Conservation (phyloP, 495 filamentous ascomycete species). For the Hypoxylon subgilvum region DNA sequence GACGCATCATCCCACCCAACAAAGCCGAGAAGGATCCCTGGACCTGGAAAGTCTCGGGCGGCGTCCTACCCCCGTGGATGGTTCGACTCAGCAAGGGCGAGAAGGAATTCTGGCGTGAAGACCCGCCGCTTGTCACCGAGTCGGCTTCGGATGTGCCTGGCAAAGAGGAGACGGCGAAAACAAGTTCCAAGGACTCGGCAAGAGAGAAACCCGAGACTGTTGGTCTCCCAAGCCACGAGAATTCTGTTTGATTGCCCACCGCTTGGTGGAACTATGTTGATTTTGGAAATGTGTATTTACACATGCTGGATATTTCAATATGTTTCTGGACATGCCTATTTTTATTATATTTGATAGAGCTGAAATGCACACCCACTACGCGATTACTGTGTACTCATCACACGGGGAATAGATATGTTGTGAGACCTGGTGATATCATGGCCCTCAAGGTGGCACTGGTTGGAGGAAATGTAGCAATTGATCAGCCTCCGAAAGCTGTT, state of each 20-base stretch:
- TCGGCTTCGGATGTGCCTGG: constrained; percentile 10
- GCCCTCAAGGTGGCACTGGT: too few relatives aligned
- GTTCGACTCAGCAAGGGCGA: constrained; percentile 65
- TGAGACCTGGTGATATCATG: too few relatives aligned
- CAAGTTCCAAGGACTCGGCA: constrained; percentile 1
- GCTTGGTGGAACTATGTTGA: too few relatives aligned
- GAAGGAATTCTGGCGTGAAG: constrained; percentile 71
- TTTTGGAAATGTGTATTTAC: background rate
- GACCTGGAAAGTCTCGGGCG: constrained; percentile 71
- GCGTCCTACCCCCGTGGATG: constrained; percentile 73
- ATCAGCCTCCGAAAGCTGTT: too few relatives aligned
- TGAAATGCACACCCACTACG: too few relatives aligned
- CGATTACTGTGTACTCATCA: too few relatives aligned
- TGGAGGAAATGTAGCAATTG: too few relatives aligned
- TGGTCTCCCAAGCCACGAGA: background rate
- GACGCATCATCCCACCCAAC: constrained; percentile 73
- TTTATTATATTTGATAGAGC: too few relatives aligned
- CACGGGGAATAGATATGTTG: too few relatives aligned
- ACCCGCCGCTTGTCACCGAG: constrained; percentile 36
- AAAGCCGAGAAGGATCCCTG: constrained; percentile 75
- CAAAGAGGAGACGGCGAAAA: constrained; percentile 14
- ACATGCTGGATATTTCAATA: background rate
- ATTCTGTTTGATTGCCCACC: background rate
- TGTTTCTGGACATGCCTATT: too few relatives aligned
- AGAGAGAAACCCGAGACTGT: background rate